Evolutionary conservation across 163 green algal species (phyloP).

Genomic region (Chlorella variabilis): DNA sequence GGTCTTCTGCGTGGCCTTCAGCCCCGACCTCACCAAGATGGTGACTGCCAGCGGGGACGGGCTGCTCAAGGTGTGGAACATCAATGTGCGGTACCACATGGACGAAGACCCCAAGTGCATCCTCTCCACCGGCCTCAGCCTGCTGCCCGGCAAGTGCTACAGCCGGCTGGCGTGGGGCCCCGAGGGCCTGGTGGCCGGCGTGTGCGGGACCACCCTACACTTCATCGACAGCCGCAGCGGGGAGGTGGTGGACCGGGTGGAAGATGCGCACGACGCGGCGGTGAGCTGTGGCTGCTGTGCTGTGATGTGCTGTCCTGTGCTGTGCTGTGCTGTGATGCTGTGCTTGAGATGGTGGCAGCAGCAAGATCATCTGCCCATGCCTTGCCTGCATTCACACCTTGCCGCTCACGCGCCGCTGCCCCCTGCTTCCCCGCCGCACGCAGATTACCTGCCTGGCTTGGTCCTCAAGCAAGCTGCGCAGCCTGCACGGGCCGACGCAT

Average conservation of each 20-base stretch:
- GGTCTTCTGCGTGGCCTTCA: constrained; percentile 66
- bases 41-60: constrained; percentile 74
- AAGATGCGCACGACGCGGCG: constrained; percentile 32
- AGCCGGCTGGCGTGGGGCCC: constrained; percentile 65
- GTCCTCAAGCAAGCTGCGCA: constrained; percentile 36
- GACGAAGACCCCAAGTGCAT: constrained; percentile 76
- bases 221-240: constrained; percentile 61
- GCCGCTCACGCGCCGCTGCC: background rate
- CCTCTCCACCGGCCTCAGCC: constrained; percentile 6
- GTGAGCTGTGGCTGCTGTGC: background rate
- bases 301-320: background rate
- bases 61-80: constrained; percentile 62
- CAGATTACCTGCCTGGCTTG: constrained; percentile 51
- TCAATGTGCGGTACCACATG: constrained; percentile 75
- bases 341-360: background rate
- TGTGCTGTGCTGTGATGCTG: background rate
- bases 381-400: too few relatives aligned
- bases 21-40: constrained; percentile 60
- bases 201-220: constrained; percentile 53
- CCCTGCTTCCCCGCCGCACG: background rate
- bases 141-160: constrained; percentile 59
- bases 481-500: constrained; percentile 23
- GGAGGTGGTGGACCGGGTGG: constrained; percentile 68
- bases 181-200: constrained; percentile 61
- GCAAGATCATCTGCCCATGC: too few relatives aligned